These are phyloP conservation scores for Schoenoplectus triqueter DNA, from an alignment of 202 grass and related monocot genomes.

Conservation along the genomic window DNA sequence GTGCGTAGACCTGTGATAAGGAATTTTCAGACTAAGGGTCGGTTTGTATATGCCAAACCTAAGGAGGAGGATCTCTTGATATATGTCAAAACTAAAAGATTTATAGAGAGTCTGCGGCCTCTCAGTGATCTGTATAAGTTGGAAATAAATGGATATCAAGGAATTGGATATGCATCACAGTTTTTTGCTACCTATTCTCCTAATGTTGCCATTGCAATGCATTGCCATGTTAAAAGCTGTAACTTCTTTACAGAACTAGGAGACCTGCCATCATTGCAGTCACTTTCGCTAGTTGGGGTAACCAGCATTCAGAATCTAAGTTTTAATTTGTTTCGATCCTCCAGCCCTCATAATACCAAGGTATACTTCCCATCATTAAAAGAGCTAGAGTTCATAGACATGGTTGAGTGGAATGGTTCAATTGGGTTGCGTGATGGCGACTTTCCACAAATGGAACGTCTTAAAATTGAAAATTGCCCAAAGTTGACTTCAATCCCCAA, in stretches of 20 bases:
- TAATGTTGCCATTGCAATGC: background rate
- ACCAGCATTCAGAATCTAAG: background rate
- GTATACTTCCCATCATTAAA: background rate
- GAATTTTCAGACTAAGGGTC: too few relatives aligned
- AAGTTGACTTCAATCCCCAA: background rate
- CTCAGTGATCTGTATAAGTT: background rate
- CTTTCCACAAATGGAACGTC: background rate
- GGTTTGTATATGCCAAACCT: too few relatives aligned
- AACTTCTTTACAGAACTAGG: background rate
- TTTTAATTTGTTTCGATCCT: background rate
- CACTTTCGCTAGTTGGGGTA: background rate
- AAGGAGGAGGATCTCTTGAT: too few relatives aligned
- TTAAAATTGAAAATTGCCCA: constrained; percentile 13
- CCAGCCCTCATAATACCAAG: background rate
- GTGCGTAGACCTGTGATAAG: too few relatives aligned
- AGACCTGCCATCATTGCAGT: background rate
- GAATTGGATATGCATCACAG: constrained; percentile 14
- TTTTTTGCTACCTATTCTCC: background rate
- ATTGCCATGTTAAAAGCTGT: background rate
- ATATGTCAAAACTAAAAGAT: background rate
- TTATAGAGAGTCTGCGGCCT: background rate
- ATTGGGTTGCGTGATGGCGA: background rate
- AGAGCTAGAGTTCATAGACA: background rate
- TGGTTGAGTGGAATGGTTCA: background rate
- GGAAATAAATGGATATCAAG: constrained; percentile 15